Conservation (phyloP, 2,329 filamentous ascomycete genomes). For the Fonsecaea multimorphosa region DNA sequence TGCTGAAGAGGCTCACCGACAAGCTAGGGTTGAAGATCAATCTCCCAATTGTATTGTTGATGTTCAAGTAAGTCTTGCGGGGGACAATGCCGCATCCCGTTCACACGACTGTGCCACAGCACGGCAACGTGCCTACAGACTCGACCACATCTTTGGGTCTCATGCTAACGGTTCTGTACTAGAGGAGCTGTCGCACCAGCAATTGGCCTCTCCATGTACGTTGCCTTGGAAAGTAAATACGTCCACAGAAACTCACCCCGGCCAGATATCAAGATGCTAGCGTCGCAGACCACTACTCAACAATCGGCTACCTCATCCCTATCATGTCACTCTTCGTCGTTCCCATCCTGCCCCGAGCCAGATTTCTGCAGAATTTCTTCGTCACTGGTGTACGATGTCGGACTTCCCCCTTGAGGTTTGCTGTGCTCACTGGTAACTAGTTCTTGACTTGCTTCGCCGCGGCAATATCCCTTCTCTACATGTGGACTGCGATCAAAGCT, state of each 20-base stretch:
- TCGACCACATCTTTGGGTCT: background rate
- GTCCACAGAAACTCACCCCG: conserved; percentile 1
- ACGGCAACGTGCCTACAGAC: background rate
- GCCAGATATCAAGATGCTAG: conserved; percentile 58
- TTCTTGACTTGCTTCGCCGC: conserved; percentile 62
- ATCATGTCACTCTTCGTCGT: conserved; percentile 71
- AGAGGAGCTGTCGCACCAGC: conserved; percentile 32
- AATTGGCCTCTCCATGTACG: conserved; percentile 31
- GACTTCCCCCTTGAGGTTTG: background rate
- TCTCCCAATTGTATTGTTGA: conserved; percentile 26
- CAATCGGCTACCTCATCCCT: conserved; percentile 65
- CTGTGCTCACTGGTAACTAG: conserved; percentile 18
- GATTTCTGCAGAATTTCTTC: conserved; percentile 72
- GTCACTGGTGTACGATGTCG: conserved; percentile 59
- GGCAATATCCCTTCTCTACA: conserved; percentile 66
- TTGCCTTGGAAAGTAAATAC: background rate
- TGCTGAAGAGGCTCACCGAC: conserved; percentile 24
- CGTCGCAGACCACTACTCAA: conserved; percentile 53
- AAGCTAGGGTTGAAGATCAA: conserved; percentile 31
- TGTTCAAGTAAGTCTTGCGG: conserved; percentile 30
- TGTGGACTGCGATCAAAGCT: conserved; percentile 70
- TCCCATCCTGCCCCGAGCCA: conserved; percentile 72
- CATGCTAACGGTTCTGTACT: conserved; percentile 16
- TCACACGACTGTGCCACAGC: background rate
- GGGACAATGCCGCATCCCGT: background rate